A percentile compares a stretch with the other conserved stretches of the same genome.
Evolutionary conservation across 768 basidiomycete species (phyloP).

Genomic region (Russula emetica): DNA sequence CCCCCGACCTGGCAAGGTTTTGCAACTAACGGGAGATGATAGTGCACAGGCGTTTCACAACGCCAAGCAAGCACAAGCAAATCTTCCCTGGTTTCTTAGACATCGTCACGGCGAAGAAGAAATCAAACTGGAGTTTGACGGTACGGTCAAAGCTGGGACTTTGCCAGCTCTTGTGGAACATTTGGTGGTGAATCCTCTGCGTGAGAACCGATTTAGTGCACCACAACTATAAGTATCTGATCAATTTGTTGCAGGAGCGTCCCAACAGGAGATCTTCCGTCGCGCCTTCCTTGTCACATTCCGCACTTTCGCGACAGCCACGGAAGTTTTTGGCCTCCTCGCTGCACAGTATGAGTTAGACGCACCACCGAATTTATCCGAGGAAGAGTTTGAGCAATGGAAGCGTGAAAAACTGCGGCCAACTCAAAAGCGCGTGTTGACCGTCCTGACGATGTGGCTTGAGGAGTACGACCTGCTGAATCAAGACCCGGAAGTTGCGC

Average conservation of each 20-base stretch:
- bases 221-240: neutral
- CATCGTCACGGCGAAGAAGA: slow-evolving; percentile 53
- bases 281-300: slow-evolving; percentile 80
- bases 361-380: slow-evolving; percentile 42
- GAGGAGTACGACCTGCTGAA: slow-evolving; percentile 57
- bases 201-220: slow-evolving; percentile 41
- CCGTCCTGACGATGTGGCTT: slow-evolving; percentile 57
- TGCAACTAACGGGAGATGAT: slow-evolving; percentile 41
- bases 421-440: slow-evolving; percentile 57
- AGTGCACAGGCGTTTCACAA: slow-evolving; percentile 43
- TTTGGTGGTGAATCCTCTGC: slow-evolving; percentile 56
- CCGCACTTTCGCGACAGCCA: slow-evolving; percentile 69
- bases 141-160: slow-evolving; percentile 64
- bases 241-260: slow-evolving; percentile 22
- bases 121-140: slow-evolving; percentile 60
- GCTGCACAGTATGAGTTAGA: slow-evolving; percentile 57
- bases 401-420: slow-evolving; percentile 54
- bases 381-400: slow-evolving; percentile 61
- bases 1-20: slow-evolving; percentile 37
- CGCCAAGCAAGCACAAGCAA: slow-evolving; percentile 36
- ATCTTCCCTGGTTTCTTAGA: slow-evolving; percentile 56
- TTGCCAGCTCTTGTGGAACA: slow-evolving; percentile 68
- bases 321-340: slow-evolving; percentile 64
- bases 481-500: slow-evolving; percentile 60
- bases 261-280: slow-evolving; percentile 39